phyloP scores from a whole-genome alignment of 352 stramenopile species.

The Phytophthora megakarya region DNA sequence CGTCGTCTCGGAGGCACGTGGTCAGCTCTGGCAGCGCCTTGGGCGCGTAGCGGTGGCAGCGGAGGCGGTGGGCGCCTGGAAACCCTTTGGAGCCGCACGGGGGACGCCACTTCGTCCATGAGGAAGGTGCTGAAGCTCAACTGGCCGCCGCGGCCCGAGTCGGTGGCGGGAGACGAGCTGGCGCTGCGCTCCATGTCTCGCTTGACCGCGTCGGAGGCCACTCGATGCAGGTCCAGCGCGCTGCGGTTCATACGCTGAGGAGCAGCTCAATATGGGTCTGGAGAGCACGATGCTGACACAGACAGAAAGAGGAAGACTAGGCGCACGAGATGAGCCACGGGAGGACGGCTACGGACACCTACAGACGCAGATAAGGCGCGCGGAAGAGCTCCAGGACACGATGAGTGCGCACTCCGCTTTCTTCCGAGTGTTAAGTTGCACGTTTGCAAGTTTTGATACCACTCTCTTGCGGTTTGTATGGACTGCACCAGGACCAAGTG shows the following conservation, averaged over 20 bases:
- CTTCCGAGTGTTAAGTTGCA: conserved; percentile 3
- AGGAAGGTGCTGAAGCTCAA: conserved; percentile 66
- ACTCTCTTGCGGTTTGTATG: no score
- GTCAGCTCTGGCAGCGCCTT: conserved; percentile 10
- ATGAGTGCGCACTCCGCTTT: conserved; percentile 7
- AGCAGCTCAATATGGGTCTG: background rate
- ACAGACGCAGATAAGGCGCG: conserved; percentile 13
- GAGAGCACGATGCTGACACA: background rate
- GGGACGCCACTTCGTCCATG: conserved; percentile 53
- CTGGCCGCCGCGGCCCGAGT: conserved; percentile 16
- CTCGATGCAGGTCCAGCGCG: conserved; percentile 21
- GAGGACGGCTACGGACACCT: background rate
- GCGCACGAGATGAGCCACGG: background rate
- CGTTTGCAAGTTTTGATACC: background rate
- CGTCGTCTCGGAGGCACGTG: conserved; percentile 9
- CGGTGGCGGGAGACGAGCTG: conserved; percentile 7
- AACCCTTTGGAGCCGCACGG: conserved; percentile 29
- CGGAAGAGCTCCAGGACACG: conserved; percentile 1
- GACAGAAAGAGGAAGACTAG: conserved; percentile 12
- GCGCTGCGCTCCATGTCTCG: conserved; percentile 25
- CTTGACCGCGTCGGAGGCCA: conserved; percentile 15
- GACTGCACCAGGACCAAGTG: no score
- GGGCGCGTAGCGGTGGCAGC: conserved; percentile 23
- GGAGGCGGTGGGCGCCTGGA: conserved; percentile 24
- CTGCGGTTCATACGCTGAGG: conserved; percentile 25